These are phyloP conservation scores for Malania oleifera DNA, from an alignment of 164 flowering plant species.

Conservation along the genomic window DNA sequence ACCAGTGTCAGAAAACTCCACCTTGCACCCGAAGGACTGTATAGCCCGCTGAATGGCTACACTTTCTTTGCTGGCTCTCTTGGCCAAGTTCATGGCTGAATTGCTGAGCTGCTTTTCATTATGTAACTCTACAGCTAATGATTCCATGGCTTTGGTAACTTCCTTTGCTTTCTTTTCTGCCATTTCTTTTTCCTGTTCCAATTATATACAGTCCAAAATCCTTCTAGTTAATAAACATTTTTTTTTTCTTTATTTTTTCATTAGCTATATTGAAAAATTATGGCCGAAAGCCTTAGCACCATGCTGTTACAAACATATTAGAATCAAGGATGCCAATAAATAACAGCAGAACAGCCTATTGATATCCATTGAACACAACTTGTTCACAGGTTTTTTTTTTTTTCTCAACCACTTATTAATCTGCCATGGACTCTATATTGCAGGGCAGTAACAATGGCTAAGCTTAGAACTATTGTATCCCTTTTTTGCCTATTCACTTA, in stretches of 20 bases:
- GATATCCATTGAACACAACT: too few species aligned
- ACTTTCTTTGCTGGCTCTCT: slow-evolving; percentile 64
- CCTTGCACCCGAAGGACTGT: slow-evolving; percentile 83
- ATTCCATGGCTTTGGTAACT: slow-evolving; percentile 39
- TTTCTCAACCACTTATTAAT: too few species aligned
- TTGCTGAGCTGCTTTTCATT: slow-evolving; percentile 61
- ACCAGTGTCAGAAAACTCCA: slow-evolving; percentile 59
- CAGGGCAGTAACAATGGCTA: too few species aligned
- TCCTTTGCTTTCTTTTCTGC: slow-evolving; percentile 73
- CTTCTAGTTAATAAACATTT: neutral
- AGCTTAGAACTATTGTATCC: too few species aligned
- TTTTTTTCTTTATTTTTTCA: too few species aligned
- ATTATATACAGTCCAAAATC: slow-evolving; percentile 10
- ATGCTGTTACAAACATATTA: neutral
- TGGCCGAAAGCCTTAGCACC: too few species aligned
- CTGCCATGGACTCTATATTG: too few species aligned
- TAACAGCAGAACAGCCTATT: too few species aligned
- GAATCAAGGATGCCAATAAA: neutral
- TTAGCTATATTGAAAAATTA: neutral
- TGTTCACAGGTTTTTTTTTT: too few species aligned
- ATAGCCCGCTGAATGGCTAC: slow-evolving; percentile 79
- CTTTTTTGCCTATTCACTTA: too few species aligned
- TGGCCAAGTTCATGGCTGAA: slow-evolving; percentile 61
- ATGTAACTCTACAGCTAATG: slow-evolving; percentile 51
- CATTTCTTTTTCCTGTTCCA: slow-evolving; percentile 69